Base-by-base conservation (phyloP, 495 filamentous ascomycete species). In the Podospora tetraspora region DNA sequence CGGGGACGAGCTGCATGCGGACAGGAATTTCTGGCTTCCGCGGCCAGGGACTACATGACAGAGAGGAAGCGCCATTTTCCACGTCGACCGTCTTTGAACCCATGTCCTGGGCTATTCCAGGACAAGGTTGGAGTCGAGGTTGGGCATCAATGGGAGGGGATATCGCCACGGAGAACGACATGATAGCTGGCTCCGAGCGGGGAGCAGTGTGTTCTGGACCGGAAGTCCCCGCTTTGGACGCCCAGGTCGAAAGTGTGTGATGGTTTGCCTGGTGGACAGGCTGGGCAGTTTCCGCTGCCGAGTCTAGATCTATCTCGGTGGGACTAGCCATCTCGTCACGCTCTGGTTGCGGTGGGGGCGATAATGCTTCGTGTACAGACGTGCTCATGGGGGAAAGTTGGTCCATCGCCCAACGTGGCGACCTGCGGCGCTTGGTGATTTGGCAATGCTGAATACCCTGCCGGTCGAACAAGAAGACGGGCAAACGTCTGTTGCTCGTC, bases 181-280 rank as follows among this genome's bases (percentile, higher is more conserved):
- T 25, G 7, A 34, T 32, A 8, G 32, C 3, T n/a, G 64, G 59
- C 57, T 23, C 29, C 3, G 61, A 16, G 9, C n/a, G 10, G 43
- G n/a, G n/a, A 13, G 34, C 32, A 64, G 29, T 29, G 27, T 59
- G 27, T 12, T 59, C 34, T 13, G 30, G 19, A n/a, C 43, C 19
- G 34, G 64, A 9, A 62, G 27, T 3, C 12, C 30, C 56, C 57
- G 19, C 32, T 32, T 29, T 63, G 29, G 63, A 66, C 34, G 30
- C 37, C 63, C 68, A 64, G 59, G 58, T 64, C 60, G 74, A 71
- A 52, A 76, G 69, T 19, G 69, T 70, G 63, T 70, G 66, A 59
- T 72, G 68, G 64, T 66, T 70, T 11, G 74, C 66, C 67, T 71
- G 70, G 59, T 63, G 68, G 67, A 66, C 69, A 58, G 75, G 72